phyloP scores from a whole-genome alignment of 2,329 filamentous ascomycete species.

The Beauveria medogensis region DNA sequence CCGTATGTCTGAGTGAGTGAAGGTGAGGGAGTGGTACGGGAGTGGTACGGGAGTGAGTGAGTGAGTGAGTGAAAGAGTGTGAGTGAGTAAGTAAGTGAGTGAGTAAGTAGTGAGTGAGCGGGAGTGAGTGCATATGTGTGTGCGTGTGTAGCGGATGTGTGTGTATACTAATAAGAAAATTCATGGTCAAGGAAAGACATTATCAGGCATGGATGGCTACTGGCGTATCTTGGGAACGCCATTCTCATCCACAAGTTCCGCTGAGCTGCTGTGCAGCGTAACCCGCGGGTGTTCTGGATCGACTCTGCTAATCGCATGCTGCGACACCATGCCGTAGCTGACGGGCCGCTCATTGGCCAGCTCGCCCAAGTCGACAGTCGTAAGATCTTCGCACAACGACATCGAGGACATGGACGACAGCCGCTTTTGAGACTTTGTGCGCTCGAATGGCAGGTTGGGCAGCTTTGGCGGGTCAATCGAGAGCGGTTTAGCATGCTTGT shows the following conservation, averaged over 20 bases:
- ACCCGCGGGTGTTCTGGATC: constrained; percentile 37
- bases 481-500: constrained; percentile 15
- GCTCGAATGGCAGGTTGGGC: constrained; percentile 48
- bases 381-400: constrained; percentile 38
- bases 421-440: constrained; percentile 44
- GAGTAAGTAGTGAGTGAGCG: no score
- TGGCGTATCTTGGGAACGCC: constrained; percentile 1
- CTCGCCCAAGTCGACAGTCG: constrained; percentile 29
- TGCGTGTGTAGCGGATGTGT: not conserved
- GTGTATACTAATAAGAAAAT: not conserved
- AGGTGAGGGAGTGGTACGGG: not conserved
- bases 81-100: no score
- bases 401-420: constrained; percentile 43
- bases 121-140: not conserved
- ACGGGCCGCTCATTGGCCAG: constrained; percentile 40
- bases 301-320: constrained; percentile 48
- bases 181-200: not conserved
- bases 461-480: constrained; percentile 19
- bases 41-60: no score
- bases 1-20: not conserved
- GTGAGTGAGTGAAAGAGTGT: no score
- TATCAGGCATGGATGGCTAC: not conserved
- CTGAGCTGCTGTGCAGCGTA: constrained; percentile 44
- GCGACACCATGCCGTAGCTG: constrained; percentile 48
- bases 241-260: constrained; percentile 46